Evolutionary conservation across 345 rosid genomes (phyloP).

Genomic region (Turnera subulata): DNA sequence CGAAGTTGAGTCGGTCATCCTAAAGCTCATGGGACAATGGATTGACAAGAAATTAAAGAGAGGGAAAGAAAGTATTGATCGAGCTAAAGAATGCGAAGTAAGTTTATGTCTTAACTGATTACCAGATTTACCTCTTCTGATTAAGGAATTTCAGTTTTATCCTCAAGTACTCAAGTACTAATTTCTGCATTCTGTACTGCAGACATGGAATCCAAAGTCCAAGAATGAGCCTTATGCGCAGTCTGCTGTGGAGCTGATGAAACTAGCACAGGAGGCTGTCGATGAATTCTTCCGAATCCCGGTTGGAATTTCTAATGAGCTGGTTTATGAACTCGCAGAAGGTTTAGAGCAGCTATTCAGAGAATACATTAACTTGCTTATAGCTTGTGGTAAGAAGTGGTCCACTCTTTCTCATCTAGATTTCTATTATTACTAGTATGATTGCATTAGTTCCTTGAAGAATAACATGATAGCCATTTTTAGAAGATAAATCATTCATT

Average conservation of each 20-base stretch:
- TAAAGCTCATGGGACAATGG: conserved; percentile 61
- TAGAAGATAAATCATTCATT: too few species aligned
- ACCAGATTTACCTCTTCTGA: too few species aligned
- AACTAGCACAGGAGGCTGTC: conserved; percentile 50
- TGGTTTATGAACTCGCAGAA: conserved; percentile 66
- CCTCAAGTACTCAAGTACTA: too few species aligned
- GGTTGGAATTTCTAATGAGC: conserved; percentile 67
- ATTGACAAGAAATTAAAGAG: conserved; percentile 51
- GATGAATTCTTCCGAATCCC: conserved; percentile 85
- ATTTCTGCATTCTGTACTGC: conserved; percentile 12
- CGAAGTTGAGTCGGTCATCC: conserved; percentile 62
- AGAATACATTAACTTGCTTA: conserved; percentile 67
- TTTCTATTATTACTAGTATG: too few species aligned
- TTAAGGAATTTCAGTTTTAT: too few species aligned
- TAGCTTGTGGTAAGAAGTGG: conserved; percentile 61
- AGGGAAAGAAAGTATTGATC: conserved; percentile 39
- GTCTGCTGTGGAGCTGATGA: conserved; percentile 67
- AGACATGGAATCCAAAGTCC: conserved; percentile 98
- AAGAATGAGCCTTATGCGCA: conserved; percentile 86
- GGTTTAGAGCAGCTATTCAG: conserved; percentile 61
- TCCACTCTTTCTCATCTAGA: too few species aligned
- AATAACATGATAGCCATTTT: too few species aligned
- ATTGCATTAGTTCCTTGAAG: too few species aligned
- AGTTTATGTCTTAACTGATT: too few species aligned
- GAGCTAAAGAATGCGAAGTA: conserved; percentile 85